phyloP scores from a whole-genome alignment of 352 stramenopile genomes.

The Phytophthora niederhauseri region DNA sequence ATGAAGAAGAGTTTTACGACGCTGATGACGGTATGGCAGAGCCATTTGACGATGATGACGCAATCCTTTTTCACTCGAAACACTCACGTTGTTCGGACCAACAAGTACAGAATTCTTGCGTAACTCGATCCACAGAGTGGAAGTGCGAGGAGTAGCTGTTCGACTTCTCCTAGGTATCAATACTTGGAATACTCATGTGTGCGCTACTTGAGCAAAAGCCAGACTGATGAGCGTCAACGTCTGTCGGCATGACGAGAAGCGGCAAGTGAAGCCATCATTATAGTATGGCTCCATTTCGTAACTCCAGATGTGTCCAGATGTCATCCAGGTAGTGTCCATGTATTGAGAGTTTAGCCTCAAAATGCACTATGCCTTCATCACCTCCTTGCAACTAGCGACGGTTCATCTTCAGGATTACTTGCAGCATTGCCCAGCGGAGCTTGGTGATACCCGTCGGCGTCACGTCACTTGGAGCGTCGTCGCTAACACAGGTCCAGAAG shows the following conservation, averaged over 20 bases:
- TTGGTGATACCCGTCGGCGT: background rate
- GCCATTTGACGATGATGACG: background rate
- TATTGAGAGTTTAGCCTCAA: slow-evolving; percentile 11
- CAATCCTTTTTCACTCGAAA: too few relatives aligned
- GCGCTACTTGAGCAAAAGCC: too few relatives aligned
- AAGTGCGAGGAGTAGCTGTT: too few relatives aligned
- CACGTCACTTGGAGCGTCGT: slow-evolving; percentile 1
- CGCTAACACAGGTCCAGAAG: slow-evolving; percentile 10
- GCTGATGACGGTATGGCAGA: background rate
- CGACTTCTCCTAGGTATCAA: too few relatives aligned
- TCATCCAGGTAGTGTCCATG: slow-evolving; percentile 7
- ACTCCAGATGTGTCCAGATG: slow-evolving; percentile 9
- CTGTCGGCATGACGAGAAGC: too few relatives aligned
- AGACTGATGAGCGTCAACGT: too few relatives aligned
- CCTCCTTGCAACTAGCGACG: background rate
- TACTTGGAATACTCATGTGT: too few relatives aligned
- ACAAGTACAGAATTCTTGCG: too few relatives aligned
- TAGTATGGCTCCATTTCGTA: background rate
- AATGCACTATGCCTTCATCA: background rate
- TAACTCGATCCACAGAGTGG: too few relatives aligned
- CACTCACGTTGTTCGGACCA: too few relatives aligned
- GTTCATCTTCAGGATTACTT: slow-evolving; percentile 6
- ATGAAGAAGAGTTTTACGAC: background rate
- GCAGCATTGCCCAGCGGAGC: slow-evolving; percentile 6
- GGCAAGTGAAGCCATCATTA: too few relatives aligned